phyloP scores from a whole-genome alignment of 2,329 filamentous ascomycete genomes.

The Cordyceps farinosa region DNA sequence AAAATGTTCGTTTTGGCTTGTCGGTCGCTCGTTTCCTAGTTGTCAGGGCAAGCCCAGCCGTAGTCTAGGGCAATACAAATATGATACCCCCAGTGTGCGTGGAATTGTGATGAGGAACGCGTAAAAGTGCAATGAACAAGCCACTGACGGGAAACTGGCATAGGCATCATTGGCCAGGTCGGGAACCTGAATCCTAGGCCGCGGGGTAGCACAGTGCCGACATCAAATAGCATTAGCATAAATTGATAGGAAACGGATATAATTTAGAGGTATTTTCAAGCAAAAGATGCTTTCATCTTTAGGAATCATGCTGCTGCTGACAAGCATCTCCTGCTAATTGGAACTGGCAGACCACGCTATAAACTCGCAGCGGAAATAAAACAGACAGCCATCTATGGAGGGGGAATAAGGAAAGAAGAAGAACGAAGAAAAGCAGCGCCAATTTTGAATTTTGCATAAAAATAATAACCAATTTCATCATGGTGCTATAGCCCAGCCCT shows the following conservation, averaged over 20 bases:
- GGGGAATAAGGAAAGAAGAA: not conserved
- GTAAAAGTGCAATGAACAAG: not conserved
- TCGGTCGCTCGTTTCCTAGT: slow-evolving; percentile 32
- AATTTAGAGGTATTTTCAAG: no score
- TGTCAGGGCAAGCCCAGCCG: slow-evolving; percentile 31
- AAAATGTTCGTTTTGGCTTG: slow-evolving; percentile 30
- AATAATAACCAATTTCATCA: not conserved
- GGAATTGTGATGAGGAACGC: not conserved
- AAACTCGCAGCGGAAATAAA: not conserved
- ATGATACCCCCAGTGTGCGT: slow-evolving; percentile 16
- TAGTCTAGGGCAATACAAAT: slow-evolving; percentile 32
- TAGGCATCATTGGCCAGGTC: not conserved
- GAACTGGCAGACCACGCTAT: not conserved
- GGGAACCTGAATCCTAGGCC: no score
- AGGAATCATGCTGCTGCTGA: not conserved
- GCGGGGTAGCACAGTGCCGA: no score
- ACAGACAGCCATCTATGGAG: not conserved
- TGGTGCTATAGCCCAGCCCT: slow-evolving; percentile 29
- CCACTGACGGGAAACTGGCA: not conserved
- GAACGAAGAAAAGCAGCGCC: not conserved
- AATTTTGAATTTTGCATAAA: not conserved
- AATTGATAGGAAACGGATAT: no score
- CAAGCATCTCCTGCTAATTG: not conserved
- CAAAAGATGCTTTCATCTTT: no score
- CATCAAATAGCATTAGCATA: no score